Evolutionary conservation across 2,329 filamentous ascomycete species (phyloP), one percentile per base, ranked within the genome.

Genomic region (Aaosphaeria arxii): DNA sequence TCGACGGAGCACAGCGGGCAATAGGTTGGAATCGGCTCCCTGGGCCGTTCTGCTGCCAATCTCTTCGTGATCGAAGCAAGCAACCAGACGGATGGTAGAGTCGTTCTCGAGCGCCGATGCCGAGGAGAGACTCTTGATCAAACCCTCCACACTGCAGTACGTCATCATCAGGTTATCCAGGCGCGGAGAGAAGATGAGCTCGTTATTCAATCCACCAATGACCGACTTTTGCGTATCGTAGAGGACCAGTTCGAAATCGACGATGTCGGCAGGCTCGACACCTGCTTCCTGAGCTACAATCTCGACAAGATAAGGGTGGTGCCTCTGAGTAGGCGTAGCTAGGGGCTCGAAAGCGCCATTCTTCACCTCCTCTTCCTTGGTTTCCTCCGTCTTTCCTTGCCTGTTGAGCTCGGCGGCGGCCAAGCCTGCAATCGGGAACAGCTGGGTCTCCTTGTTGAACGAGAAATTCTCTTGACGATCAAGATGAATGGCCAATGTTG

Each of bases 151-250:
- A 55, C 88, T 87, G 75, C 94, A 97, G 76, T 91, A 97, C 7
- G 92, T 95, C 89, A 95, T 96, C 73, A 89, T 89, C 11, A 96
- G 79, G 72, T 99, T 99, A 75, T 99, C 94, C 47, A 99, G 81
- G 41, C 94, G 86, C n/a, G 91, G 85, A 3, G 92, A 96, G 76
- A 92, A 96, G 74, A 99, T 89, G 67, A 99, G 88, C 72, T 99
- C 94, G 64, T 96, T 87, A 69, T 89, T 87, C 57, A 99, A 74
- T 33, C 94, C 94, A 50, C 94, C 94, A 11, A 99, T 81, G 65
- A 85, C 89, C 1, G 91, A 84, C 66, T 92, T 88, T 65, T 99
- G 94, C 7, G 91, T 95, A 70, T 99, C 94, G 72, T 95, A 99
- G 39, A 99, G 84, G n/a, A 96, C 83, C 61, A 96, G 83, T 74